Conservation (phyloP, 1,284 basidiomycete genomes). For the Sanghuangporus weigelae region DNA sequence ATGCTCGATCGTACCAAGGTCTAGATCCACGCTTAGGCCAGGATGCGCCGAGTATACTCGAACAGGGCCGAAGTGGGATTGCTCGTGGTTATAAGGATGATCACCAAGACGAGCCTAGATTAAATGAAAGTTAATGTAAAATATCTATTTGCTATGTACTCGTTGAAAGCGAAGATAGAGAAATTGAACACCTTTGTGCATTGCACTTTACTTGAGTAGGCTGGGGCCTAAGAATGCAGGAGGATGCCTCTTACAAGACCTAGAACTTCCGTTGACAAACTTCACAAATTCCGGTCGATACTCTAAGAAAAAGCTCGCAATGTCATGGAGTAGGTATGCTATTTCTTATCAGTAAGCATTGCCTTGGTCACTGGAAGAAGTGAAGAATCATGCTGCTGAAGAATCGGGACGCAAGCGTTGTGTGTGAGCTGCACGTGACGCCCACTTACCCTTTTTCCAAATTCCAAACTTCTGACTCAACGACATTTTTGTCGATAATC, state of each 20-base stretch:
- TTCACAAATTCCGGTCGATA: too few species aligned
- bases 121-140: background rate
- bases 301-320: too few species aligned
- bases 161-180: background rate
- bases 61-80: constrained; percentile 87
- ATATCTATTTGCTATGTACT: background rate
- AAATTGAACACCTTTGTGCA: background rate
- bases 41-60: constrained; percentile 76
- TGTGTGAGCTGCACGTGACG: background rate
- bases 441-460: background rate
- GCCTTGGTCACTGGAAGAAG: too few species aligned
- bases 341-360: too few species aligned
- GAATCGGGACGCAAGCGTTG: background rate
- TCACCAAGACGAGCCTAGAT: background rate
- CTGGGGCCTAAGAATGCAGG: background rate
- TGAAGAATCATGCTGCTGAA: too few species aligned
- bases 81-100: constrained; percentile 78
- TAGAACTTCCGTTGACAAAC: too few species aligned
- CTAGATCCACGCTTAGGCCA: constrained; percentile 77
- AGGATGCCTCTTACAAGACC: too few species aligned
- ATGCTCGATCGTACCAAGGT: constrained; percentile 73
- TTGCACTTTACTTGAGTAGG: background rate
- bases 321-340: too few species aligned
- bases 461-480: background rate
- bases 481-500: background rate